Evolutionary conservation across 768 basidiomycete species (phyloP), one percentile per base, ranked within the genome.

Genomic region (Boletus insuetus): DNA sequence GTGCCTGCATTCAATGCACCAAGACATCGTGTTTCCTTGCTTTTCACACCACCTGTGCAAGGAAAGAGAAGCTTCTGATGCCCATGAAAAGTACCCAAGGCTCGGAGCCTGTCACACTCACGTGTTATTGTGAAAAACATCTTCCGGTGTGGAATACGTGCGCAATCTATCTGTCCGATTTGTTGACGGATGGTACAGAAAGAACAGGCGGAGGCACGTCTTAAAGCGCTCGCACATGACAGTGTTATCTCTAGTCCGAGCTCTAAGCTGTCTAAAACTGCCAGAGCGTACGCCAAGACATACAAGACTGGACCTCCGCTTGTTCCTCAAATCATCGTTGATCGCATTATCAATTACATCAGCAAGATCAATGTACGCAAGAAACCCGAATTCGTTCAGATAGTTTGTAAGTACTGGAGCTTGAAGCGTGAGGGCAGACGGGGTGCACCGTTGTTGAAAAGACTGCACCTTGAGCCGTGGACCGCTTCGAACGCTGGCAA

Each of bases 381-480:
- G 69, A 92, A 89, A 66, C 63, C 73, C 4, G 87, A 90, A 43
- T 91, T 95, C 52, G 73, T 98, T 13, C 80, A 84, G 46, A 71
- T 84, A 64, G 77, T 94, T 32, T 95, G 91, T 64, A 82, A 85
- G 65, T 99, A 98, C 66, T 99, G 97, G 97, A 98, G 97, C 72
- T 70, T 99, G 70, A 98, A 99, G 74, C 78, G 97, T 5, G 96
- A 98, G 68, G 92, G 85, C 2, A 81, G 97, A 58, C 73, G 96
- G 39, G 97, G 97, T 5, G 97, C 97, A 10, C 96, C 97, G 12
- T 71, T 98, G 56, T 71, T 99, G 60, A 98, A 98, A 72, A 69
- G 97, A 50, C 68, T 99, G 54, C 94, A 99, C 73, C 76, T 98
- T 26, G 96, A 99, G 74, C 96, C 97, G 1, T 98, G 97, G 97